Base-by-base conservation (phyloP, 345 rosid species). In the Nephelium lappaceum region DNA sequence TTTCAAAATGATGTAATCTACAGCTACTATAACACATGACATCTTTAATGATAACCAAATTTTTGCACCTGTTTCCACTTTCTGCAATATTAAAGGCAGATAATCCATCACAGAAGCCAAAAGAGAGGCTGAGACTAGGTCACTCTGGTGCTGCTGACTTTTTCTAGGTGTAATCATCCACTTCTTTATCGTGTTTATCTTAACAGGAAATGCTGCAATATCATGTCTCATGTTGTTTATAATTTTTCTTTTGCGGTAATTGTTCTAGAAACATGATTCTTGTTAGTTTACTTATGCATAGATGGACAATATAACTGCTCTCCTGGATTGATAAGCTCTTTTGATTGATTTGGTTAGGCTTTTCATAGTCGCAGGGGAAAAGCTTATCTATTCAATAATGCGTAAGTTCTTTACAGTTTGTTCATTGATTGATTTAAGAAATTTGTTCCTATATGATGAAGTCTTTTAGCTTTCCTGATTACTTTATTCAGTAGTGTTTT, bases 331-430 rank as follows among this genome's bases (percentile, higher is more conserved):
- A 27, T 74, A 10, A 63, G 41, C 64, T 71, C 25, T 14, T 67
- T 79, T 31, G 47, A 47, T 49, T 74, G 47, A 62, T 77, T 72
- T 85, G 71, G 2, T 31, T 88, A 93, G 97, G 77, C 89, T 57
- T 93, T 93, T 78, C 93, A 88, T 79, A 82, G 86, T 79, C 95
- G 93, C 66, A 78, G 88, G 63, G 97, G 98, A 79, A 91, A 91
- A 83, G 96, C 95, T 25, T 93, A 90, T 82, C 98, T 91, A 77
- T 93, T 95, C 81, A 95, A 85, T 72, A 89, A 89, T 11, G 93
- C 79, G 96, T 95, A 84, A 85, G 95, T 79, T 74, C 78, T 81
- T 57, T 27, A 58, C 31, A 38, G 77, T 68, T 80, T 47, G 18
- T 53, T 0, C 8, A 58, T 72, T 25, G 43, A 47, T 45, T 23